These are phyloP conservation scores for Hyparrhenia diplandra DNA, from an alignment of 176 grass and related monocot genomes.

Conservation along the genomic window DNA sequence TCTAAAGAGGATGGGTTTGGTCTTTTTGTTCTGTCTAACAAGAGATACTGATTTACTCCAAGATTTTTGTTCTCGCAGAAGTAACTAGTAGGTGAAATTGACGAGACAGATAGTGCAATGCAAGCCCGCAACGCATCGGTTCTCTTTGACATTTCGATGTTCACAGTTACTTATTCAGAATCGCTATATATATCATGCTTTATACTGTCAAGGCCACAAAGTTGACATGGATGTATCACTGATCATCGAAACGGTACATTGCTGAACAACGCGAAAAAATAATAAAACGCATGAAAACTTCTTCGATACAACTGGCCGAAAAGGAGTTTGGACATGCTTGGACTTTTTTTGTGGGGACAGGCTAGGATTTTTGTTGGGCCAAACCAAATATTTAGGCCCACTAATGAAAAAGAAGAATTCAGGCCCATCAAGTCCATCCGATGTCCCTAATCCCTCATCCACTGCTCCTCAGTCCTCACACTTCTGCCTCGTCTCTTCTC, in stretches of 20 bases:
- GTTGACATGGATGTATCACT: too few species aligned
- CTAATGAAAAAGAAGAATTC: neutral
- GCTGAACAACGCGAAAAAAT: too few species aligned
- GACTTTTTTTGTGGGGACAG: too few species aligned
- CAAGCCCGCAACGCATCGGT: neutral
- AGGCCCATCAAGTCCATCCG: neutral
- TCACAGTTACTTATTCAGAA: neutral
- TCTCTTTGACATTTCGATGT: neutral
- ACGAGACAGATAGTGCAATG: neutral
- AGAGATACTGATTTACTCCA: neutral
- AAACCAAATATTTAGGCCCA: neutral
- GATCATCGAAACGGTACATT: too few species aligned
- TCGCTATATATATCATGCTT: too few species aligned
- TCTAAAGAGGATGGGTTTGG: neutral
- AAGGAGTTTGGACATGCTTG: too few species aligned
- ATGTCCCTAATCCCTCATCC: neutral
- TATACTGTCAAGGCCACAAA: neutral
- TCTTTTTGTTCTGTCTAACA: conserved; percentile 8
- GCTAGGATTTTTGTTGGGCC: too few species aligned
- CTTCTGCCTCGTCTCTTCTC: neutral
- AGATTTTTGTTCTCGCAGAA: conserved; percentile 22
- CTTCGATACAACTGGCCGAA: too few species aligned
- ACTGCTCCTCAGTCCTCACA: too few species aligned
- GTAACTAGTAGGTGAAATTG: neutral
- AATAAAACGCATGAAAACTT: too few species aligned